phyloP scores from a whole-genome alignment of 2,329 filamentous ascomycete genomes.

The Bipolaris oryzae region DNA sequence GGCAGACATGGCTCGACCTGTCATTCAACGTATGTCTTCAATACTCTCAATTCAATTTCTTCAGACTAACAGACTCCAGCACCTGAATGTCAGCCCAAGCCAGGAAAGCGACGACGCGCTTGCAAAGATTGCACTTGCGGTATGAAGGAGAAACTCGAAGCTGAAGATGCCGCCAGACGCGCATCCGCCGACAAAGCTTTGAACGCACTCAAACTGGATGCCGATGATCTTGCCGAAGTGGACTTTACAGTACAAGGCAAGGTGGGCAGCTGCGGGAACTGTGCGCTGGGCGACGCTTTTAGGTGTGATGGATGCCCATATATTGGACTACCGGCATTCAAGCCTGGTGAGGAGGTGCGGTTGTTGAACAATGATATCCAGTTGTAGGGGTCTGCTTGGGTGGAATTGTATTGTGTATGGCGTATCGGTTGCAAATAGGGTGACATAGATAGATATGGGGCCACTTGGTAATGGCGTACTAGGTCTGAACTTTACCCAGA shows the following conservation, averaged over 20 bases:
- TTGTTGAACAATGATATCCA: slow-evolving; percentile 86
- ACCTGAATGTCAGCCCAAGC: slow-evolving; percentile 83
- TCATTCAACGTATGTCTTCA: slow-evolving; percentile 75
- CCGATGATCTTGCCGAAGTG: slow-evolving; percentile 82
- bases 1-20: slow-evolving; percentile 77
- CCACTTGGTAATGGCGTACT: neutral
- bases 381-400: slow-evolving; percentile 57
- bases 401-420: neutral
- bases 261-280: slow-evolving; percentile 92
- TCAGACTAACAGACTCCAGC: slow-evolving; percentile 56
- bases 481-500: neutral
- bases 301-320: slow-evolving; percentile 74
- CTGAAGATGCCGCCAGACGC: slow-evolving; percentile 78
- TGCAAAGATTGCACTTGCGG: slow-evolving; percentile 99
- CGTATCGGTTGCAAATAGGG: slow-evolving; percentile 3
- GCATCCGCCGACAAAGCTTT: slow-evolving; percentile 67
- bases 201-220: slow-evolving; percentile 71
- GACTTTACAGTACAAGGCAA: slow-evolving; percentile 99
- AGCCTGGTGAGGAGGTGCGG: slow-evolving; percentile 92
- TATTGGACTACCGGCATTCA: slow-evolving; percentile 92
- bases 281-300: slow-evolving; percentile 85
- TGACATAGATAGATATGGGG: slow-evolving; percentile 3
- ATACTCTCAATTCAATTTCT: slow-evolving; percentile 11
- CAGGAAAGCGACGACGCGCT: slow-evolving; percentile 85
- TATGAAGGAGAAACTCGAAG: slow-evolving; percentile 80